Evolutionary conservation across 441 rosid species (phyloP).

Genomic region (Corymbia calophylla): DNA sequence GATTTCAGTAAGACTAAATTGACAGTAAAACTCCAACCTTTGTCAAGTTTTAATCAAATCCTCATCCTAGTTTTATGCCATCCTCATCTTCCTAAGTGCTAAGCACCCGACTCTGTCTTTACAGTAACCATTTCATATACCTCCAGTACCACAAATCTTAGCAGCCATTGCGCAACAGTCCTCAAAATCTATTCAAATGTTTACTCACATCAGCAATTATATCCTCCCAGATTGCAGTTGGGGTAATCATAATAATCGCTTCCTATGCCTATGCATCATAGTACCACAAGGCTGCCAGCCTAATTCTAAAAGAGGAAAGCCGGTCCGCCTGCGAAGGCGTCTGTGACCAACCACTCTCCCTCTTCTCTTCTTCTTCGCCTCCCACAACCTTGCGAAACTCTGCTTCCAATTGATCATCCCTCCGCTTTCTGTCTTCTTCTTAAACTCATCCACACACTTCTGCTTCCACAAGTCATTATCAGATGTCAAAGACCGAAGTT

Average conservation of each 20-base stretch:
- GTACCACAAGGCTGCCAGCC: slow-evolving; percentile 15
- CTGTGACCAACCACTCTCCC: neutral
- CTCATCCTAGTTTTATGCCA: neutral
- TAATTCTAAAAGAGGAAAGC: neutral
- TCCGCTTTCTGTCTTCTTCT: neutral
- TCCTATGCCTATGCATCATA: slow-evolving; percentile 13
- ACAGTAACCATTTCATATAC: neutral
- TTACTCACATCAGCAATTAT: neutral
- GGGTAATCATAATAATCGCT: slow-evolving; percentile 28
- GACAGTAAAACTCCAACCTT: neutral
- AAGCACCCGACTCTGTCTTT: neutral
- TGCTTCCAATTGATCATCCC: slow-evolving; percentile 31
- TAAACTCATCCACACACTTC: slow-evolving; percentile 39
- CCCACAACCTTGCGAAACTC: slow-evolving; percentile 23
- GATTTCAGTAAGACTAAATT: neutral
- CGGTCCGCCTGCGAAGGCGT: neutral
- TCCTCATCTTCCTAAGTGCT: neutral
- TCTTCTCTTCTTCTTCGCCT: neutral
- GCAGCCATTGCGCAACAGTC: neutral
- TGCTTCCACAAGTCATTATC: slow-evolving; percentile 54
- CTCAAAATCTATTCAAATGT: neutral
- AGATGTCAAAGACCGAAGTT: slow-evolving; percentile 42
- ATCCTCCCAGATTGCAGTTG: slow-evolving; percentile 23
- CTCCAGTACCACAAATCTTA: neutral
- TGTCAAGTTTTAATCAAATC: neutral